Conservation (phyloP, 2,329 filamentous ascomycete genomes). For the Aspergillus brunneoviolaceus region DNA sequence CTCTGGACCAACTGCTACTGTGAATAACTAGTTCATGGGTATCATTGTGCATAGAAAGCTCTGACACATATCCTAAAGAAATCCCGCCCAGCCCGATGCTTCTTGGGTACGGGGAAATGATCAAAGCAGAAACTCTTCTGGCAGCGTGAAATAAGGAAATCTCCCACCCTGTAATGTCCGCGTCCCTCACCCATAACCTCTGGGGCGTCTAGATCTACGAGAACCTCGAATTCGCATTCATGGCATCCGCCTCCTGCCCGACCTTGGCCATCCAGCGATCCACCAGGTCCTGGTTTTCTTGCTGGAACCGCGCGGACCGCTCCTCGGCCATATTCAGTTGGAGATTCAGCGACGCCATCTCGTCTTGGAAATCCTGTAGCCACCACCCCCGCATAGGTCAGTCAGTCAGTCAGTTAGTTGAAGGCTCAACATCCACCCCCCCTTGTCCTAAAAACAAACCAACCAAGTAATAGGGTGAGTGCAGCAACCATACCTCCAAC, state of each 20-base stretch:
- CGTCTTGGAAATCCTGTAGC: slow-evolving; percentile 77
- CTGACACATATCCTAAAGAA: neutral
- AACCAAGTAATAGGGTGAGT: too few species aligned
- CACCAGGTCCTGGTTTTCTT: slow-evolving; percentile 85
- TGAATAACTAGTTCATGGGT: slow-evolving; percentile 11
- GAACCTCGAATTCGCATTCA: slow-evolving; percentile 65
- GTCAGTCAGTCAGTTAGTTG: neutral
- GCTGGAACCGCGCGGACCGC: slow-evolving; percentile 67
- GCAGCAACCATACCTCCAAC: slow-evolving; percentile 59
- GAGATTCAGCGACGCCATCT: slow-evolving; percentile 82
- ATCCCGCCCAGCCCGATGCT: neutral
- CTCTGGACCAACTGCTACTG: neutral
- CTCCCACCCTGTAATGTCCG: too few species aligned
- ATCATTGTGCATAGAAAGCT: slow-evolving; percentile 9
- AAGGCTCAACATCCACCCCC: too few species aligned
- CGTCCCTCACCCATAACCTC: too few species aligned
- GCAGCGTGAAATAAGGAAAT: too few species aligned
- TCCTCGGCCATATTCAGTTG: slow-evolving; percentile 85
- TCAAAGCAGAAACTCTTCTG: too few species aligned
- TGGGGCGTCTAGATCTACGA: slow-evolving; percentile 30
- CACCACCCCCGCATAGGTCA: neutral
- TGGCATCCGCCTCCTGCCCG: slow-evolving; percentile 79
- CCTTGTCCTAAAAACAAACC: too few species aligned
- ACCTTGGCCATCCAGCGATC: slow-evolving; percentile 89
- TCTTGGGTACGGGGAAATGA: too few species aligned